These are phyloP conservation scores for Stagonosporopsis tanaceti DNA, from an alignment of 2,329 filamentous ascomycete species.

Conservation along the genomic window DNA sequence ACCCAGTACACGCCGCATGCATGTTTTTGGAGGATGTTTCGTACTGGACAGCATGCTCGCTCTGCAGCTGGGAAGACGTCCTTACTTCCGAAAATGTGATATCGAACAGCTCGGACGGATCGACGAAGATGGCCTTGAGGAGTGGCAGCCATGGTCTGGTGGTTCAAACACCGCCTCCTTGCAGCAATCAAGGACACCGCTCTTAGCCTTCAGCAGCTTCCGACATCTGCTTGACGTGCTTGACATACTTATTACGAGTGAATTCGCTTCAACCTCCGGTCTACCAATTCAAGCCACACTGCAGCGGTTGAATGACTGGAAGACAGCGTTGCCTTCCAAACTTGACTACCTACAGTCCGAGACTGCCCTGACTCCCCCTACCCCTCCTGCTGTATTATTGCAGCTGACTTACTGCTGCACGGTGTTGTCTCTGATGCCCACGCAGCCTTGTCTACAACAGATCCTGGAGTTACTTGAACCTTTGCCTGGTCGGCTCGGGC, in stretches of 20 bases:
- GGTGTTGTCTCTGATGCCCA: conserved; percentile 32
- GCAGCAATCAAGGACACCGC: conserved; percentile 35
- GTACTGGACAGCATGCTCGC: conserved; percentile 68
- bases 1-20: conserved; percentile 45
- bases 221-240: conserved; percentile 56
- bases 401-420: conserved; percentile 39
- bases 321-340: conserved; percentile 34
- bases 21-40: conserved; percentile 65
- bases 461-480: conserved; percentile 38
- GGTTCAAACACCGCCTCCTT: conserved; percentile 49
- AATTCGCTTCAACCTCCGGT: conserved; percentile 21
- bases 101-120: conserved; percentile 59
- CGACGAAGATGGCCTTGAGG: conserved; percentile 72
- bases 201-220: conserved; percentile 61
- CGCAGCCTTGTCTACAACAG: conserved; percentile 27
- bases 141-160: conserved; percentile 77
- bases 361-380: conserved; percentile 21
- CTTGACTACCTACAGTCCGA: conserved; percentile 32
- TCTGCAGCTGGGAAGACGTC: conserved; percentile 58
- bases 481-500: conserved; percentile 33
- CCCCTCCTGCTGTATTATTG: conserved; percentile 40
- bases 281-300: conserved; percentile 44
- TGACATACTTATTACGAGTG: conserved; percentile 31
- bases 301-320: conserved; percentile 51
- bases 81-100: conserved; percentile 60